phyloP scores from a whole-genome alignment of 257 asterid genomes.

The Orobanche coerulescens region DNA sequence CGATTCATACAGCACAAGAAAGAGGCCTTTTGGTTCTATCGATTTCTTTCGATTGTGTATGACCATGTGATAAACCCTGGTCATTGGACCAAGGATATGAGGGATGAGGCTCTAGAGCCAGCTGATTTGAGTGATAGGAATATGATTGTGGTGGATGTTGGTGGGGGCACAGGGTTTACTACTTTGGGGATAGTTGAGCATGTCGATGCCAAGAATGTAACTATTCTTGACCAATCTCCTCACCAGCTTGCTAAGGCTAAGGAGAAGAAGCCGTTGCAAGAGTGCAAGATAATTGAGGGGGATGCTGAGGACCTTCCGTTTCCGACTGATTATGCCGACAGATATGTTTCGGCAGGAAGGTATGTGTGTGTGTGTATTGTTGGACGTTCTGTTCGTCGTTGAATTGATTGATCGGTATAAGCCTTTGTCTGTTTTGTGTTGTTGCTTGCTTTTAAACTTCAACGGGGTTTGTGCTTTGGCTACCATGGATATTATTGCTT shows the following conservation, averaged over 20 bases:
- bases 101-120: constrained; percentile 94
- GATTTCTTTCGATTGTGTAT: constrained; percentile 83
- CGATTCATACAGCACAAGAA: constrained; percentile 93
- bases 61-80: constrained; percentile 97
- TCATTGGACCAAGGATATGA: constrained; percentile 99
- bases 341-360: constrained; percentile 98
- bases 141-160: constrained; percentile 81
- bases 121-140: constrained; percentile 55
- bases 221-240: constrained; percentile 97
- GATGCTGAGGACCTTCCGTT: constrained; percentile 98
- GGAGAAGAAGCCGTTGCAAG: constrained; percentile 80
- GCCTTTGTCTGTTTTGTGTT: not conserved
- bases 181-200: constrained; percentile 82
- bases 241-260: constrained; percentile 95
- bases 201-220: constrained; percentile 90
- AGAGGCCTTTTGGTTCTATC: constrained; percentile 93
- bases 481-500: not conserved
- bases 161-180: constrained; percentile 95
- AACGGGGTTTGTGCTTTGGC: not conserved
- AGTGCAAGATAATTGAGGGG: constrained; percentile 78
- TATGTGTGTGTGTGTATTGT: constrained; percentile 11
- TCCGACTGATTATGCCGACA: constrained; percentile 58
- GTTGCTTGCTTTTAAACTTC: constrained; percentile 16
- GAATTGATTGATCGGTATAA: not conserved
- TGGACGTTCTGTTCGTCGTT: constrained; percentile 6